Percentiles rank a stretch among this genome's conserved stretches.
Conservation (phyloP, 2,329 filamentous ascomycete species). For the Rhynchosporium graminicola region DNA sequence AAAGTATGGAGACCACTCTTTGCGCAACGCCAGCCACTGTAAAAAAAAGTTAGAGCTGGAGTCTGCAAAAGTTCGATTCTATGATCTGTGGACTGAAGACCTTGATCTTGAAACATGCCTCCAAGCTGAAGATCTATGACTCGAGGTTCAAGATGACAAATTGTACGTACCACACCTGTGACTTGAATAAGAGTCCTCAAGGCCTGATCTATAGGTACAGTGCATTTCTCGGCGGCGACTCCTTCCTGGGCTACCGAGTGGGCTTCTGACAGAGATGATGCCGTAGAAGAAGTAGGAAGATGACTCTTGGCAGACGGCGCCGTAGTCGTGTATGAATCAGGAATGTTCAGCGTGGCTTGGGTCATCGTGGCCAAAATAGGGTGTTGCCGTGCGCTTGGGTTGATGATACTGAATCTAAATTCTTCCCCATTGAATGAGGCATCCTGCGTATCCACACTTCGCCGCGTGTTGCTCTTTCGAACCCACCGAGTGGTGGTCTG, state of each 20-base stretch:
- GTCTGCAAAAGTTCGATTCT: no score
- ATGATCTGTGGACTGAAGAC: no score
- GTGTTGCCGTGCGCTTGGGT: slow-evolving; percentile 67
- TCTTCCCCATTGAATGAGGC: slow-evolving; percentile 45
- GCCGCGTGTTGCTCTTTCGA: slow-evolving; percentile 47
- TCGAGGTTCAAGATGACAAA: no score
- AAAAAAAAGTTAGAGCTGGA: no score
- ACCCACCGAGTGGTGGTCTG: slow-evolving; percentile 70
- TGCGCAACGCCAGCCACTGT: slow-evolving; percentile 50
- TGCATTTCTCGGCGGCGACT: slow-evolving; percentile 38
- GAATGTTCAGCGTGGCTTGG: slow-evolving; percentile 64
- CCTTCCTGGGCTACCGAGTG: slow-evolving; percentile 27
- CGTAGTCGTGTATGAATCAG: slow-evolving; percentile 65
- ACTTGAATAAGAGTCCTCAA: slow-evolving; percentile 53
- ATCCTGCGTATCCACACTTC: slow-evolving; percentile 32
- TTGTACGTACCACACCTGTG: slow-evolving; percentile 44
- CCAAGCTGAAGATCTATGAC: no score
- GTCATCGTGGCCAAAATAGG: slow-evolving; percentile 73
- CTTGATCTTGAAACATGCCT: no score
- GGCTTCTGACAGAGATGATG: slow-evolving; percentile 21
- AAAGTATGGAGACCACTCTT: slow-evolving; percentile 47
- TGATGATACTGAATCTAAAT: slow-evolving; percentile 78
- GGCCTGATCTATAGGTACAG: slow-evolving; percentile 45
- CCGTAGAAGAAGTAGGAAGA: slow-evolving; percentile 40
- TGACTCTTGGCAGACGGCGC: slow-evolving; percentile 51